Evolutionary conservation across 164 flowering plant species (phyloP).

Genomic region (Umbellularia californica): DNA sequence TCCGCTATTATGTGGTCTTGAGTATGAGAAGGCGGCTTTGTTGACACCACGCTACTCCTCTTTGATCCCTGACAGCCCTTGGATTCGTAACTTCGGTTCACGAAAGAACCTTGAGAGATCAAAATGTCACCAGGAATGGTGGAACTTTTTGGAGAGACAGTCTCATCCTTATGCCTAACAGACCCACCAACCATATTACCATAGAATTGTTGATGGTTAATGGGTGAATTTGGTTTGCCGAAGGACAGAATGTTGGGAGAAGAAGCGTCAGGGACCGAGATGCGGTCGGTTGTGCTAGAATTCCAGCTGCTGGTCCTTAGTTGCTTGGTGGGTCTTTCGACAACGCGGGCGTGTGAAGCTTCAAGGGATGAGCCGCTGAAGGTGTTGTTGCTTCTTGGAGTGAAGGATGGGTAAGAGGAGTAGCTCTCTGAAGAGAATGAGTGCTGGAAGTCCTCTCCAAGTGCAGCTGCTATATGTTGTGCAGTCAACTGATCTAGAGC

Average conservation of each 20-base stretch:
- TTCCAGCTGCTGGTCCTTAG: slow-evolving; percentile 44
- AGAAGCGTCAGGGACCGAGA: slow-evolving; percentile 22
- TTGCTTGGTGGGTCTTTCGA: slow-evolving; percentile 44
- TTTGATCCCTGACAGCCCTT: slow-evolving; percentile 36
- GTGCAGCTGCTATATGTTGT: slow-evolving; percentile 37
- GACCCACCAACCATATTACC: not conserved
- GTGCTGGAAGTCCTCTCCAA: slow-evolving; percentile 37
- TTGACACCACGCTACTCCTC: slow-evolving; percentile 19
- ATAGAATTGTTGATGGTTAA: slow-evolving; percentile 3
- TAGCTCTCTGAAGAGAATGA: slow-evolving; percentile 16
- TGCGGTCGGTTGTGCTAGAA: slow-evolving; percentile 24
- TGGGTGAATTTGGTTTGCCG: slow-evolving; percentile 14
- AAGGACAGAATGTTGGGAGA: slow-evolving; percentile 33
- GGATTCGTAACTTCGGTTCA: slow-evolving; percentile 26
- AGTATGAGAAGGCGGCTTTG: slow-evolving; percentile 24
- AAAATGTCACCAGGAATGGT: slow-evolving; percentile 25
- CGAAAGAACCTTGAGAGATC: slow-evolving; percentile 27
- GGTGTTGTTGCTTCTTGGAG: slow-evolving; percentile 10
- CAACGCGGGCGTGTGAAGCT: slow-evolving; percentile 1
- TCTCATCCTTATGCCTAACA: slow-evolving; percentile 9
- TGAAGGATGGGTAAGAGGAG: slow-evolving; percentile 26
- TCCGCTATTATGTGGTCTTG: slow-evolving; percentile 54
- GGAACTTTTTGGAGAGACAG: not conserved
- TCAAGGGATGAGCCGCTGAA: slow-evolving; percentile 20
- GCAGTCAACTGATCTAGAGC: slow-evolving; percentile 41